A percentile compares a stretch with the other conserved stretches of the same genome.
These are phyloP conservation scores for Sicyos edulis DNA, from an alignment of 306 rosid species.

Conservation along the genomic window DNA sequence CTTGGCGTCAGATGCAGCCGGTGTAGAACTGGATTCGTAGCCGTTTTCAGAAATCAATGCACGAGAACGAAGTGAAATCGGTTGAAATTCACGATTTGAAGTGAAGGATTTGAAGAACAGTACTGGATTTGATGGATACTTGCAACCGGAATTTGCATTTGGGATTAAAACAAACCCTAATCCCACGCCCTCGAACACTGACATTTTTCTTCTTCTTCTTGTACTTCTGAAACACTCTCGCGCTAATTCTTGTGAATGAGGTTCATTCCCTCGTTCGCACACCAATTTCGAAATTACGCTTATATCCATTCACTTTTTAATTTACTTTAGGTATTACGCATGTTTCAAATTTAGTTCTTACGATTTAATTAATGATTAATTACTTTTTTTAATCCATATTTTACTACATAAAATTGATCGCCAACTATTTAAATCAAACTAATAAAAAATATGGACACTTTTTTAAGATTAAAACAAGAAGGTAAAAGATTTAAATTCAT, in stretches of 20 bases:
- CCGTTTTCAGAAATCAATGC: conserved; percentile 20
- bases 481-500: too few relatives aligned
- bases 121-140: neutral
- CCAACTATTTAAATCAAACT: too few relatives aligned
- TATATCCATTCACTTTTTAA: neutral
- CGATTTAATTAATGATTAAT: too few relatives aligned
- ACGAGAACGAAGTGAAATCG: conserved; percentile 14
- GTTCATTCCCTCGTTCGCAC: neutral
- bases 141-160: neutral
- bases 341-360: too few relatives aligned
- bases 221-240: neutral
- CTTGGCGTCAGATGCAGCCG: neutral
- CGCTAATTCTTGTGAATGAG: neutral
- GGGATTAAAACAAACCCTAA: conserved; percentile 15
- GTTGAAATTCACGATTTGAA: neutral
- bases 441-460: too few relatives aligned
- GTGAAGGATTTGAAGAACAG: neutral
- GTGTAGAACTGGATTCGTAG: neutral
- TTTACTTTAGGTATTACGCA: too few relatives aligned
- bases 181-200: neutral
- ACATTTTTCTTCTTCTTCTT: neutral
- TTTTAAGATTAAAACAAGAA: too few relatives aligned
- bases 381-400: too few relatives aligned
- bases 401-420: too few relatives aligned
- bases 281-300: neutral